phyloP scores from a whole-genome alignment of 2,329 filamentous ascomycete genomes.

The Botrytis pseudocinerea region DNA sequence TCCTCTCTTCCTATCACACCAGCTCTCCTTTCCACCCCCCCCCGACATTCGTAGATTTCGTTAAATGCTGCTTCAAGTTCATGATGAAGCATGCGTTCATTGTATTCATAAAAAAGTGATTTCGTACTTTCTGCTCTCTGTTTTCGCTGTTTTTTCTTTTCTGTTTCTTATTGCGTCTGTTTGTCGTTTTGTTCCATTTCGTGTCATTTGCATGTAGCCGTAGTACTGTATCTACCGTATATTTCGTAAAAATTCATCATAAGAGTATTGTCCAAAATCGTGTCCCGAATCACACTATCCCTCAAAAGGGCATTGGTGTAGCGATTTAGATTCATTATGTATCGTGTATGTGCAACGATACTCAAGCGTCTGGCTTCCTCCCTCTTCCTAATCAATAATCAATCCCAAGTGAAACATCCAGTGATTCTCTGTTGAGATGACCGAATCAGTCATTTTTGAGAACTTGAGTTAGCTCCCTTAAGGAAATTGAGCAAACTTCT shows the following conservation, averaged over 20 bases:
- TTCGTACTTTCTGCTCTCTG: not conserved
- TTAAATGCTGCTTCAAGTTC: not conserved
- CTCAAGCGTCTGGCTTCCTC: not conserved
- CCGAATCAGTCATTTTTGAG: not conserved
- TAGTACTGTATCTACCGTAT: not conserved
- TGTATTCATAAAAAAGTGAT: not conserved
- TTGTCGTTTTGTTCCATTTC: not conserved
- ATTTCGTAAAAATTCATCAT: not conserved
- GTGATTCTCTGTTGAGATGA: not conserved
- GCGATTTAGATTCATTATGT: not conserved
- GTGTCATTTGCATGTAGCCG: not conserved
- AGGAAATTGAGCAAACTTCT: slow-evolving; percentile 12
- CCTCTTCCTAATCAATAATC: not conserved
- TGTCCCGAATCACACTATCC: not conserved
- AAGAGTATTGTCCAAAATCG: not conserved
- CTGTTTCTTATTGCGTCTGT: not conserved
- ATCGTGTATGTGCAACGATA: slow-evolving; percentile 1
- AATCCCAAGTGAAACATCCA: not conserved
- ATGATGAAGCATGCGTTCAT: not conserved
- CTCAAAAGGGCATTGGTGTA: not conserved
- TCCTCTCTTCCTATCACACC: not conserved
- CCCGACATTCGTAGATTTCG: not conserved
- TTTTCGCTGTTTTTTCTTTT: not conserved
- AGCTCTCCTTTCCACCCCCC: not conserved
- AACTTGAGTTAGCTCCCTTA: not conserved